Conservation (phyloP, 257 asterid species). For the Misopates orontium region DNA sequence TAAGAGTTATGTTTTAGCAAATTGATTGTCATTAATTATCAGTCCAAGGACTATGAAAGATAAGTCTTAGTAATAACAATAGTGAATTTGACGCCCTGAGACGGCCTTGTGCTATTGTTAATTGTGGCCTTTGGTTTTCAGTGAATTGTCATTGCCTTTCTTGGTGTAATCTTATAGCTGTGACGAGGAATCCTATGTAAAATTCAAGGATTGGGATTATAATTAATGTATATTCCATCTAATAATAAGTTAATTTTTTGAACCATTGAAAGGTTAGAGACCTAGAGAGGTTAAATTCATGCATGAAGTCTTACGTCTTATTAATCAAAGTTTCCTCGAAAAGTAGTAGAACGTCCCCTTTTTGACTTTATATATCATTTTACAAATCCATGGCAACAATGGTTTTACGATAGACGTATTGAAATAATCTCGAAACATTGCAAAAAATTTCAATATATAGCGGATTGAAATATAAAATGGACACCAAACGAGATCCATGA, state of each 20-base stretch:
- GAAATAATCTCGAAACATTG: too few species aligned
- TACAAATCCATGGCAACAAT: too few species aligned
- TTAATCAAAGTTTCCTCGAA: too few species aligned
- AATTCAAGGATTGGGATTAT: slow-evolving; percentile 10
- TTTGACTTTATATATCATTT: too few species aligned
- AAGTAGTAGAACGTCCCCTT: too few species aligned
- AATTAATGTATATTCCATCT: background rate
- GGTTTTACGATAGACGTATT: too few species aligned
- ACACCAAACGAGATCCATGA: too few species aligned
- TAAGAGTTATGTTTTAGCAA: background rate
- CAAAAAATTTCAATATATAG: too few species aligned
- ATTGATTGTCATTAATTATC: slow-evolving; percentile 15
- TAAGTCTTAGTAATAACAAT: background rate
- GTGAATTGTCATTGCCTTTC: background rate
- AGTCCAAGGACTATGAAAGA: background rate
- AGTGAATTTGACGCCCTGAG: background rate
- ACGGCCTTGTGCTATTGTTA: slow-evolving; percentile 26
- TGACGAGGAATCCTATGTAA: slow-evolving; percentile 26
- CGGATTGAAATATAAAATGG: too few species aligned
- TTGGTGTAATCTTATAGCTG: slow-evolving; percentile 19
- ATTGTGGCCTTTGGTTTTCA: slow-evolving; percentile 14
- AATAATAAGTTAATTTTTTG: background rate
- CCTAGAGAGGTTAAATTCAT: too few species aligned
- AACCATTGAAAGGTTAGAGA: too few species aligned
- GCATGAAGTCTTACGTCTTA: too few species aligned